phyloP scores from a whole-genome alignment of 805 yeast species.

The Ogataea degrootiae region DNA sequence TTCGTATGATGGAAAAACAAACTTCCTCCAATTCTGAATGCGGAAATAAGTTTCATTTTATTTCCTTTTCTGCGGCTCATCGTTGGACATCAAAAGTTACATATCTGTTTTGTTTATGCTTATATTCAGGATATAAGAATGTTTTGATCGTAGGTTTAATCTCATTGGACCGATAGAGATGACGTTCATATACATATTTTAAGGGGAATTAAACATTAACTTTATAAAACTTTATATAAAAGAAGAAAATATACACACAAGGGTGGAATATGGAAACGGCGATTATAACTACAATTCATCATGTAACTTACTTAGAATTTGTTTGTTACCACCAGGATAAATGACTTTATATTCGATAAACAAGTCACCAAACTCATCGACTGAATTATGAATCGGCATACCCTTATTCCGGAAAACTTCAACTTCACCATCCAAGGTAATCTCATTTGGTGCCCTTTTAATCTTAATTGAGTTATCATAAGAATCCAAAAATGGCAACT shows the following conservation, averaged over 20 bases:
- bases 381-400: constrained; percentile 64
- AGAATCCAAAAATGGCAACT: constrained; percentile 61
- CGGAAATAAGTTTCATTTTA: too few species aligned
- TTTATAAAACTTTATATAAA: background rate
- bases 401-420: constrained; percentile 75
- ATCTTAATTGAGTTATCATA: constrained; percentile 43
- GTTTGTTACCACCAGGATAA: constrained; percentile 35
- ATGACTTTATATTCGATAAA: constrained; percentile 45
- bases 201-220: background rate
- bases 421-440: constrained; percentile 61
- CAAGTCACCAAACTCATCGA: constrained; percentile 51
- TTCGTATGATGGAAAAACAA: too few species aligned
- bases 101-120: too few species aligned
- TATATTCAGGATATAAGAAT: too few species aligned
- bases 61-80: too few species aligned
- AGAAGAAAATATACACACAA: background rate
- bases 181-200: background rate
- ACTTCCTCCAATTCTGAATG: too few species aligned
- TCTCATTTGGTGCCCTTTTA: constrained; percentile 45
- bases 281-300: constrained; percentile 24
- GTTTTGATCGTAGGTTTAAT: too few species aligned
- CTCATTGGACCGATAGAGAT: too few species aligned
- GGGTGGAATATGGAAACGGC: background rate
- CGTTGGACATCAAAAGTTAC: too few species aligned
- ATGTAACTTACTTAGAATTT: constrained; percentile 15